phyloP scores from a whole-genome alignment of 768 basidiomycete genomes.

The Phanerodontia chrysosporium region DNA sequence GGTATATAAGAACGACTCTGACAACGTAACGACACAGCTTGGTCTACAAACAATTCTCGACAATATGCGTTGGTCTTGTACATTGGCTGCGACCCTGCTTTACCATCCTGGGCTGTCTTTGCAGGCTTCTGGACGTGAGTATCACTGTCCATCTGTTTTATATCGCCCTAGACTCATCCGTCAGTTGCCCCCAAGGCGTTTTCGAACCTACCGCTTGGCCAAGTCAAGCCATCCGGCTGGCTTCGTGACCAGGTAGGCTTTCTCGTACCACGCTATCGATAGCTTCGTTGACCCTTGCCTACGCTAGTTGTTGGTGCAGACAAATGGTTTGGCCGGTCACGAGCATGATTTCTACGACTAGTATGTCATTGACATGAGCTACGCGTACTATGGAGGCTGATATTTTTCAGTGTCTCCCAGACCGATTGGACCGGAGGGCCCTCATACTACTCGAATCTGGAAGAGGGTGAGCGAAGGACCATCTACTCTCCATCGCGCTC shows the following conservation, averaged over 20 bases:
- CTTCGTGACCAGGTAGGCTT: constrained; percentile 26
- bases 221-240: constrained; percentile 29
- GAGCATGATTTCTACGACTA: constrained; percentile 34
- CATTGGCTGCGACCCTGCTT: no score
- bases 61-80: background rate
- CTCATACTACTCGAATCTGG: constrained; percentile 31
- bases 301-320: constrained; percentile 29
- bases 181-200: constrained; percentile 29
- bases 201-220: constrained; percentile 24
- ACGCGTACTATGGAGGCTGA: no score
- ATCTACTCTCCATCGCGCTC: background rate
- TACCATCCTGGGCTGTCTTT: no score
- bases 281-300: background rate
- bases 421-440: constrained; percentile 32
- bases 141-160: background rate
- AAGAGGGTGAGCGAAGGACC: constrained; percentile 28
- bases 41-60: background rate
- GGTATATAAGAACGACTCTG: background rate
- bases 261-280: background rate
- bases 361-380: no score
- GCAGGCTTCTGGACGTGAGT: constrained; percentile 13
- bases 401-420: constrained; percentile 24
- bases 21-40: background rate
- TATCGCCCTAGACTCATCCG: background rate
- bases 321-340: constrained; percentile 32